A percentile compares a stretch with the other conserved stretches of the same genome.
phyloP scores from a whole-genome alignment of 2,329 filamentous ascomycete genomes.

The Bimuria novae-zelandiae region DNA sequence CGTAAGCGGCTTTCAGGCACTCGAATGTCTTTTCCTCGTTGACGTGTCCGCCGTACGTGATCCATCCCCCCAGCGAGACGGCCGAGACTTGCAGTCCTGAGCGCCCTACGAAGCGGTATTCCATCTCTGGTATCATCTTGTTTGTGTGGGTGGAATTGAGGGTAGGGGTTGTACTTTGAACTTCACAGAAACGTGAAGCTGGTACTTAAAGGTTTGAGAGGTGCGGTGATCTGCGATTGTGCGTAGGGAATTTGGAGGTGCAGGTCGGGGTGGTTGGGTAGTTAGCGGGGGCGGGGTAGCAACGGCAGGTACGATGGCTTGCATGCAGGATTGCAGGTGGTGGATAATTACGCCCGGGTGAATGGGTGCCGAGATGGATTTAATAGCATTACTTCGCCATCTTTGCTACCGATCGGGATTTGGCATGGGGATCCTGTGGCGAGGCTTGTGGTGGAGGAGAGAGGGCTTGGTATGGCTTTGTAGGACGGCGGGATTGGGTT shows the following conservation, averaged over 20 bases:
- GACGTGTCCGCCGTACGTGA: constrained; percentile 76
- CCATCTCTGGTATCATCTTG: constrained; percentile 58
- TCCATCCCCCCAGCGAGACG: constrained; percentile 66
- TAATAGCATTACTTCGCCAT: neutral
- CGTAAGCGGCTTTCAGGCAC: constrained; percentile 60
- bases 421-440: too few relatives aligned
- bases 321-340: too few relatives aligned
- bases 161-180: too few relatives aligned
- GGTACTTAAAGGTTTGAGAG: neutral
- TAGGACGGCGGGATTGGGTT: too few relatives aligned
- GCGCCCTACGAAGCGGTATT: constrained; percentile 72
- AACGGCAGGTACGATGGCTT: neutral
- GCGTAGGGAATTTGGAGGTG: too few relatives aligned
- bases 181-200: neutral
- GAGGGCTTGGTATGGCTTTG: too few relatives aligned
- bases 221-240: too few relatives aligned
- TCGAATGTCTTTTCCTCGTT: constrained; percentile 65
- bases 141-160: neutral
- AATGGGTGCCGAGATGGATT: neutral
- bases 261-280: too few relatives aligned
- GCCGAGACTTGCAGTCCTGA: constrained; percentile 75
- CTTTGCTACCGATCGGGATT: neutral
- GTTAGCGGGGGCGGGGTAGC: constrained; percentile 2
- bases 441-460: too few relatives aligned
- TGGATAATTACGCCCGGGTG: neutral